Conservation (phyloP, 495 filamentous ascomycete species). For the Aspergillus heteromorphus region DNA sequence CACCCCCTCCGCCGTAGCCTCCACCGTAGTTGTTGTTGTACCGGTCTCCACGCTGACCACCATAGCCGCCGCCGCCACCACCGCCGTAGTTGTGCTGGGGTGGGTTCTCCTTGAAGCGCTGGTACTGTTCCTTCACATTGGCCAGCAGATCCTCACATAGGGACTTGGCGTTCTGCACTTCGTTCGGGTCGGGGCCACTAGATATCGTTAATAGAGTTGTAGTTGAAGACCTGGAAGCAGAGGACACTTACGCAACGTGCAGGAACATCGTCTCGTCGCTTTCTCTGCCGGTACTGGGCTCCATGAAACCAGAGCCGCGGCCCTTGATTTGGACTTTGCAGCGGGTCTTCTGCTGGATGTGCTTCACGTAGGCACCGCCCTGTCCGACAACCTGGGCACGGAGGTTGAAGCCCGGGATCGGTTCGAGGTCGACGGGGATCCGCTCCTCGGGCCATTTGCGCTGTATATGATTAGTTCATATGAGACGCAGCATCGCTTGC, state of each 20-base stretch:
- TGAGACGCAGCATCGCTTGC: not conserved
- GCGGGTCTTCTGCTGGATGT: slow-evolving; percentile 89
- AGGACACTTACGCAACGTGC: slow-evolving; percentile 70
- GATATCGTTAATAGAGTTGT: slow-evolving; percentile 24
- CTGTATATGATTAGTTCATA: slow-evolving; percentile 44
- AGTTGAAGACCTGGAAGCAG: not conserved
- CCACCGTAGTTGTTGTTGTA: slow-evolving; percentile 28
- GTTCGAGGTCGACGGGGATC: slow-evolving; percentile 84
- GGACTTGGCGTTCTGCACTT: slow-evolving; percentile 81
- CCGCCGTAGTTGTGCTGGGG: slow-evolving; percentile 59
- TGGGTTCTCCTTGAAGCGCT: slow-evolving; percentile 81
- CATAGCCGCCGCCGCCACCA: slow-evolving; percentile 30
- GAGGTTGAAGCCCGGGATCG: slow-evolving; percentile 92
- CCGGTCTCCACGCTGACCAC: slow-evolving; percentile 33
- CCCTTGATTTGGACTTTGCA: slow-evolving; percentile 98
- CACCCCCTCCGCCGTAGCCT: slow-evolving; percentile 25
- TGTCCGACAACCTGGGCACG: slow-evolving; percentile 93
- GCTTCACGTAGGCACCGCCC: slow-evolving; percentile 90
- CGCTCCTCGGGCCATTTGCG: slow-evolving; percentile 98
- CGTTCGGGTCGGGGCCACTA: slow-evolving; percentile 79
- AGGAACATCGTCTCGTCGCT: slow-evolving; percentile 95
- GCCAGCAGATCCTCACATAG: slow-evolving; percentile 80
- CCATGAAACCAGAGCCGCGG: slow-evolving; percentile 90
- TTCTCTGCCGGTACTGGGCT: slow-evolving; percentile 73
- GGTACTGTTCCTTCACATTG: slow-evolving; percentile 81